A percentile compares a stretch with the other conserved stretches of the same genome.
Conservation (phyloP, 2,329 filamentous ascomycete genomes). For the Aureobasidium zeae region DNA sequence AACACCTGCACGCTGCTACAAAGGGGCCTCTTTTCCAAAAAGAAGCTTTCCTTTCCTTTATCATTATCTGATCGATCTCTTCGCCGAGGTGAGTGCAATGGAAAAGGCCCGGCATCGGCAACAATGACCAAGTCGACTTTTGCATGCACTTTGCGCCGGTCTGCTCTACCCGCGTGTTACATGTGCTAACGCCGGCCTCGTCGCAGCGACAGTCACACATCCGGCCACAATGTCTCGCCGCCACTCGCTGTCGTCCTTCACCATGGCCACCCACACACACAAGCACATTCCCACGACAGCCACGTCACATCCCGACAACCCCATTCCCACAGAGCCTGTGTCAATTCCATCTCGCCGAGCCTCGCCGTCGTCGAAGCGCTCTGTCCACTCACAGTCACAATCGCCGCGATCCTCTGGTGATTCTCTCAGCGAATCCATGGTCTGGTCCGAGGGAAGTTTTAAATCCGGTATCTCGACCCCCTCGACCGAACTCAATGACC, state of each 20-base stretch:
- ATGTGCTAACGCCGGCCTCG: not conserved
- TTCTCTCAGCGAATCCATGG: constrained; percentile 30
- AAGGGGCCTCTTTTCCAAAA: constrained; percentile 3
- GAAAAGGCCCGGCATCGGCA: constrained; percentile 1
- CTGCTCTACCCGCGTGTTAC: not conserved
- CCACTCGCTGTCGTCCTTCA: constrained; percentile 26
- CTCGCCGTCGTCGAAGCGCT: constrained; percentile 10
- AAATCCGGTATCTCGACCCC: constrained; percentile 36
- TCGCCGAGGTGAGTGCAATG: constrained; percentile 1
- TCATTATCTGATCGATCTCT: constrained; percentile 11
- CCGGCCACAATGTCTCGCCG: constrained; percentile 19
- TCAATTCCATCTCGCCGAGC: constrained; percentile 17
- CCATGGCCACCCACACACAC: constrained; percentile 24
- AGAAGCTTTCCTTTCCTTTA: constrained; percentile 1
- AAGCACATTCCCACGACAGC: constrained; percentile 33
- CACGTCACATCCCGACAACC: constrained; percentile 39
- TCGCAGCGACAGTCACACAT: not conserved
- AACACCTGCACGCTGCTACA: not conserved
- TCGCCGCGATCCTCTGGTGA: constrained; percentile 35
- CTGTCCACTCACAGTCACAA: constrained; percentile 15
- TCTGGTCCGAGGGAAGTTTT: constrained; percentile 29
- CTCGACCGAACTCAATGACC: constrained; percentile 36
- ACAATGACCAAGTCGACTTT: constrained; percentile 2
- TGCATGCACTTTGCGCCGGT: not conserved
- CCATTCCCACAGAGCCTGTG: constrained; percentile 36